phyloP scores from a whole-genome alignment of 768 basidiomycete species.

The Lactarius deliciosus region DNA sequence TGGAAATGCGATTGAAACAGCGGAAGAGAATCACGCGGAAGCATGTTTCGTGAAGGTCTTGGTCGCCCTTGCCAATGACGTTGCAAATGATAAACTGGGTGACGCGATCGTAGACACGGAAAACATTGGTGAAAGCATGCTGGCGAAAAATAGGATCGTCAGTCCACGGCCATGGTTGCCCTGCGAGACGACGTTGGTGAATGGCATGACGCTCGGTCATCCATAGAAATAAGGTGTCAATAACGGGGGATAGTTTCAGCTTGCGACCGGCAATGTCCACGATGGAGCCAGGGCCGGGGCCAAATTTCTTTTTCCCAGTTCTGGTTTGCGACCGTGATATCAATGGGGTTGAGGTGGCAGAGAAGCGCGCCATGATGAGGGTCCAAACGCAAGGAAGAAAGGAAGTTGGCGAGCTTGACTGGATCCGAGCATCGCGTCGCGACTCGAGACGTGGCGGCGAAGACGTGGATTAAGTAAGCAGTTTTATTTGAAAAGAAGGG shows the following conservation, averaged over 20 bases:
- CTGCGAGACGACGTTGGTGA: constrained; percentile 34
- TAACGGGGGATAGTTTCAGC: constrained; percentile 32
- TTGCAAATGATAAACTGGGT: constrained; percentile 67
- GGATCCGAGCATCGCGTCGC: constrained; percentile 26
- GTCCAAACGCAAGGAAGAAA: constrained; percentile 17
- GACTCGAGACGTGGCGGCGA: constrained; percentile 22
- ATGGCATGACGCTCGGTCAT: constrained; percentile 37
- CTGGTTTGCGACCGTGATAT: constrained; percentile 20
- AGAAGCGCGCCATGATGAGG: constrained; percentile 26
- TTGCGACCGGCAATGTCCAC: constrained; percentile 32
- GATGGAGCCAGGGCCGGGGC: constrained; percentile 25
- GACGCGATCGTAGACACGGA: constrained; percentile 67
- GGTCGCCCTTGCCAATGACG: constrained; percentile 68
- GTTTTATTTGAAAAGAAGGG: constrained; percentile 13
- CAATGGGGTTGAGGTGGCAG: constrained; percentile 28
- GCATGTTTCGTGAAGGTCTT: constrained; percentile 56
- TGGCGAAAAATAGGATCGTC: constrained; percentile 54
- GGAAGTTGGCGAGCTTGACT: constrained; percentile 16
- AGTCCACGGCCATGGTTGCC: constrained; percentile 53
- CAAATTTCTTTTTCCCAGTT: constrained; percentile 5
- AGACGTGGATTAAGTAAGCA: constrained; percentile 16
- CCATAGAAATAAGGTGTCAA: constrained; percentile 37
- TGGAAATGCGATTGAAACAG: constrained; percentile 66
- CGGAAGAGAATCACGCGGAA: constrained; percentile 76
- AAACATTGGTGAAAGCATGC: constrained; percentile 71